These are phyloP conservation scores for Xanthoceras sorbifolium DNA, from an alignment of 345 rosid genomes.

Conservation along the genomic window DNA sequence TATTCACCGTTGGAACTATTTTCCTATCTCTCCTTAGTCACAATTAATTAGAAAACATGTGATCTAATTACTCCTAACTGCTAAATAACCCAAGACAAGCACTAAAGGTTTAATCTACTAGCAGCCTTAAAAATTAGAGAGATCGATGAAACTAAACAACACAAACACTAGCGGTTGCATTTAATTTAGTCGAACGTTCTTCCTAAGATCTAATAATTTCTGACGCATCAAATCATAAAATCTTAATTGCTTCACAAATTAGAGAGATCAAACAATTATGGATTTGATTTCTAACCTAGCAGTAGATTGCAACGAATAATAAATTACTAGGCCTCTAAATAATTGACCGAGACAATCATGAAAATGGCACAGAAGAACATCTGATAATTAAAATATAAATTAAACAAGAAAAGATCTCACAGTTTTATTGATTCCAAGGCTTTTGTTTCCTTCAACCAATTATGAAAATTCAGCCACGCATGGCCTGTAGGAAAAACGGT, in stretches of 20 bases:
- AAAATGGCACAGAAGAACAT: background rate
- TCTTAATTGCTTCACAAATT: background rate
- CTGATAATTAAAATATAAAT: background rate
- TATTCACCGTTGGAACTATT: too few species aligned
- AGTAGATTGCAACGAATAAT: background rate
- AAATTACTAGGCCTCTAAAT: background rate
- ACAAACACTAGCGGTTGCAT: too few species aligned
- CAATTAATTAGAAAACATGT: background rate
- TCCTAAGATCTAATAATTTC: constrained; percentile 2
- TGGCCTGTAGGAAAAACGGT: background rate
- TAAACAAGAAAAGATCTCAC: background rate
- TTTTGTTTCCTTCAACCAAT: background rate
- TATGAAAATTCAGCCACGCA: too few species aligned
- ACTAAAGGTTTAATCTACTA: background rate
- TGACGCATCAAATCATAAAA: background rate
- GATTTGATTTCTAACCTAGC: background rate
- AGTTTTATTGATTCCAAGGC: background rate
- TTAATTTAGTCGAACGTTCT: too few species aligned
- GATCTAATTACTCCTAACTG: background rate
- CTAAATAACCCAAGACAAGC: background rate
- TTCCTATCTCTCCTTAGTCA: too few species aligned
- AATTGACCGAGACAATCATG: background rate
- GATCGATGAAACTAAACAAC: constrained; percentile 10
- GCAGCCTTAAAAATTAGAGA: background rate
- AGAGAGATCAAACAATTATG: background rate